Percentiles rank a stretch among this genome's conserved stretches.
phyloP scores from a whole-genome alignment of 306 rosid species.

The Geum urbanum region DNA sequence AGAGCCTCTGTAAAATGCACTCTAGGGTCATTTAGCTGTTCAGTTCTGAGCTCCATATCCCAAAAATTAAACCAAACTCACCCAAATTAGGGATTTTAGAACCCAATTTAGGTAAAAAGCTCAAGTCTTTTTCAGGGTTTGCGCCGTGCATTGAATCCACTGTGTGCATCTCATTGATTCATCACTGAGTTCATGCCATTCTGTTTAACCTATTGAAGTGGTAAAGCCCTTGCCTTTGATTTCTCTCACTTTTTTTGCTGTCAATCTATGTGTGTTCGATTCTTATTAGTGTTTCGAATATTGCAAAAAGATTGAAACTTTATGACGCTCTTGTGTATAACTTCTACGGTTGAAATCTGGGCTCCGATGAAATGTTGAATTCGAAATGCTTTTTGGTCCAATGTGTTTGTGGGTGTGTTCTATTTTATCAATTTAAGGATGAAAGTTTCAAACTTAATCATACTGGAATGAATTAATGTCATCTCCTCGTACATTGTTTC shows the following conservation, averaged over 20 bases:
- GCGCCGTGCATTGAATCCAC: not conserved
- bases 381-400: not conserved
- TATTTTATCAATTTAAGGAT: not conserved
- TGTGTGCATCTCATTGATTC: not conserved
- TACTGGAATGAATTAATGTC: not conserved
- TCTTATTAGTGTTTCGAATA: not conserved
- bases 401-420: not conserved
- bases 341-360: not conserved
- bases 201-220: not conserved
- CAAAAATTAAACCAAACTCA: not conserved
- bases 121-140: not conserved
- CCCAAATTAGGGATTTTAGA: slow-evolving; percentile 2
- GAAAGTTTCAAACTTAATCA: not conserved
- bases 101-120: not conserved
- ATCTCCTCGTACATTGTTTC: not conserved
- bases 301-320: not conserved
- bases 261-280: not conserved
- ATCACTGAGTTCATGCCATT: not conserved
- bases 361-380: not conserved
- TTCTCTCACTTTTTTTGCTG: not conserved
- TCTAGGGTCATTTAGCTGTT: not conserved
- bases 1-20: slow-evolving; percentile 6
- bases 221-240: not conserved
- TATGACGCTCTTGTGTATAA: not conserved
- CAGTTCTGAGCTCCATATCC: too few relatives aligned